These are phyloP conservation scores for Meredithiella fracta DNA, from an alignment of 2,329 filamentous ascomycete genomes.

Conservation along the genomic window DNA sequence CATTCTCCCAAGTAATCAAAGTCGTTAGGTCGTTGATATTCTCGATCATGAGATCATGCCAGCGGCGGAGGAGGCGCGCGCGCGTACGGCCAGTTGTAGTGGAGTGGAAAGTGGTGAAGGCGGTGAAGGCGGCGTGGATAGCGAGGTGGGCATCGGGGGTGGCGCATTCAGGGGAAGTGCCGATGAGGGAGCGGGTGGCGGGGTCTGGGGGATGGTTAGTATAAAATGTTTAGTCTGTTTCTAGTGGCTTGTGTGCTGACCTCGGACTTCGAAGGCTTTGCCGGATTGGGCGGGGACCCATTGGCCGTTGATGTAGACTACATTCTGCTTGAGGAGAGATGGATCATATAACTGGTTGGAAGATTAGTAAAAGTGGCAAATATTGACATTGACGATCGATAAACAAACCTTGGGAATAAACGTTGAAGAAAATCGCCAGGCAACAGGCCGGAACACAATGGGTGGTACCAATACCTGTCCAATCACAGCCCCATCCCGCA, in stretches of 20 bases:
- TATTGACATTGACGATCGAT: background rate
- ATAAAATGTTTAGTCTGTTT: too few relatives aligned
- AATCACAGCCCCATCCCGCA: background rate
- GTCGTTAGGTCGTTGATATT: conserved; percentile 67
- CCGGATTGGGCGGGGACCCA: conserved; percentile 76
- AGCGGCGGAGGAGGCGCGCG: conserved; percentile 56
- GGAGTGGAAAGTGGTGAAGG: conserved; percentile 50
- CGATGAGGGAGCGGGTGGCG: conserved; percentile 64
- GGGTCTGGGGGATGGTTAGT: conserved; percentile 43
- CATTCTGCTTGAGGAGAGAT: conserved; percentile 68
- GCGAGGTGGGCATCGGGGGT: conserved; percentile 61
- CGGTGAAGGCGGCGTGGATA: conserved; percentile 66
- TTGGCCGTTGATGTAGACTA: conserved; percentile 78
- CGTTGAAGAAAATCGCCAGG: conserved; percentile 1
- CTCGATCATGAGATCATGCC: conserved; percentile 65
- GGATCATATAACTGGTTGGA: conserved; percentile 54
- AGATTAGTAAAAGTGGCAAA: background rate
- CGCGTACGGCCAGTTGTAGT: conserved; percentile 58
- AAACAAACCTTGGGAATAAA: conserved; percentile 15
- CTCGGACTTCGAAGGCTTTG: conserved; percentile 77
- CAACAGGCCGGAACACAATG: background rate
- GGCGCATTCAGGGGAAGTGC: conserved; percentile 71
- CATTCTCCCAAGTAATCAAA: conserved; percentile 80
- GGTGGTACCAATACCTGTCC: background rate
- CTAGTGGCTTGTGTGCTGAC: conserved; percentile 23